Base-by-base conservation (phyloP, 1,284 basidiomycete genomes). In the Papiliotrema fonsecae region DNA sequence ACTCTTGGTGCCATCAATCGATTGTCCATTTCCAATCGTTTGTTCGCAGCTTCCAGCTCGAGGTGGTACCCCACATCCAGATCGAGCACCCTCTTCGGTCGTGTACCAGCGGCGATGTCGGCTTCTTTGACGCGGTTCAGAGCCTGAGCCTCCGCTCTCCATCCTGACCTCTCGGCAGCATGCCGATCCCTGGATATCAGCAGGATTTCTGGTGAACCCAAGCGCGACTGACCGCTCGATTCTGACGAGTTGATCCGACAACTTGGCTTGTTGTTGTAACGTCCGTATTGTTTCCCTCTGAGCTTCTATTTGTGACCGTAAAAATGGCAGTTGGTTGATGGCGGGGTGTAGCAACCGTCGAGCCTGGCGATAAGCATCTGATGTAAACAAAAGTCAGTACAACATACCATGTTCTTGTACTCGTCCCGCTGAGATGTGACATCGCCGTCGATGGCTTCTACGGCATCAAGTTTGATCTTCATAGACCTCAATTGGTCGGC, bases 1-100 rank as follows among this genome's bases (percentile, higher is more conserved):
- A 69, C 68, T 35, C 70, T 50, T 2, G 70, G 70, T 2, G 70
- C 68, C 70, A 72, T 72, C 36, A 72, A 44, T n/a, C 65, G 52
- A 38, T 72, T 72, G 41, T 70, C 66, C 70, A 72, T 72, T 45
- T 72, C 68, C 44, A 72, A 39, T 11, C 70, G 55, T 55, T 70
- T 70, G 51, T 72, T 72, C 19, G 64, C 60, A 9, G 67, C 67
- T 49, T 72, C 70, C 39, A 72, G 58, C 47, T 70, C 70, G 45
- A 69, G 65, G 49, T 72, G 70, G 49, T 72, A 72, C 11, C 67
- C 67, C 10, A 72, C 70, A 52, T 70, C 64, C 14, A 72, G 52
- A 39, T 72, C 67, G 14, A 70, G 47, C 0, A 66, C 44, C 27
- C 60, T 62, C 28, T 59, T 61, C 11, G 58, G 62, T 24, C 58